Evolutionary conservation across 2,329 filamentous ascomycete species (phyloP).

Genomic region (Orbilia ellipsospora): DNA sequence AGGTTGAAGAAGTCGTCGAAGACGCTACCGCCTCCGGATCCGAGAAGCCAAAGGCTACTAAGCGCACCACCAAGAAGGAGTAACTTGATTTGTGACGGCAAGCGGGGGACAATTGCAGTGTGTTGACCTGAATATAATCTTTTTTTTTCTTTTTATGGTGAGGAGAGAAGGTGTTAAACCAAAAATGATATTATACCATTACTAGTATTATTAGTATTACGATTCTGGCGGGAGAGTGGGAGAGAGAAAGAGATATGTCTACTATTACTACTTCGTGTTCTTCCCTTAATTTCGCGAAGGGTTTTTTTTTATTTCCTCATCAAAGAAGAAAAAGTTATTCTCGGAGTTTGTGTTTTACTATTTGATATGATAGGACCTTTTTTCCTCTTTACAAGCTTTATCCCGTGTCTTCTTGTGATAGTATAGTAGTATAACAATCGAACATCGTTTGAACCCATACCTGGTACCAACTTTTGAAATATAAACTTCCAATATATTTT

Average conservation of each 20-base stretch:
- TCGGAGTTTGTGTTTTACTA: slow-evolving; percentile 14
- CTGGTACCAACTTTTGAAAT: too few relatives aligned
- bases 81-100: slow-evolving; percentile 22
- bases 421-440: slow-evolving; percentile 10
- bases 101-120: neutral
- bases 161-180: slow-evolving; percentile 24
- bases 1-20: slow-evolving; percentile 76
- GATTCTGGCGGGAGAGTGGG: slow-evolving; percentile 5
- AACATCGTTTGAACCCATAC: neutral
- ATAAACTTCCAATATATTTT: too few relatives aligned
- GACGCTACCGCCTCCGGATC: slow-evolving; percentile 69
- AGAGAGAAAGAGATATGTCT: slow-evolving; percentile 8
- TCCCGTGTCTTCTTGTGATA: slow-evolving; percentile 3
- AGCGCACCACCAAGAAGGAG: slow-evolving; percentile 69
- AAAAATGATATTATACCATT: slow-evolving; percentile 43
- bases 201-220: slow-evolving; percentile 13
- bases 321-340: slow-evolving; percentile 25
- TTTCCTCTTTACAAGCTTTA: neutral
- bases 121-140: slow-evolving; percentile 20
- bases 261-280: slow-evolving; percentile 8
- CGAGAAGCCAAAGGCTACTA: slow-evolving; percentile 79
- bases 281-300: neutral
- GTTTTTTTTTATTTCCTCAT: slow-evolving; percentile 13
- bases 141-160: slow-evolving; percentile 36
- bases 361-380: slow-evolving; percentile 22